Evolutionary conservation across 1,284 basidiomycete species (phyloP), one percentile per base, ranked within the genome.

Genomic region (Melampsora medusae): DNA sequence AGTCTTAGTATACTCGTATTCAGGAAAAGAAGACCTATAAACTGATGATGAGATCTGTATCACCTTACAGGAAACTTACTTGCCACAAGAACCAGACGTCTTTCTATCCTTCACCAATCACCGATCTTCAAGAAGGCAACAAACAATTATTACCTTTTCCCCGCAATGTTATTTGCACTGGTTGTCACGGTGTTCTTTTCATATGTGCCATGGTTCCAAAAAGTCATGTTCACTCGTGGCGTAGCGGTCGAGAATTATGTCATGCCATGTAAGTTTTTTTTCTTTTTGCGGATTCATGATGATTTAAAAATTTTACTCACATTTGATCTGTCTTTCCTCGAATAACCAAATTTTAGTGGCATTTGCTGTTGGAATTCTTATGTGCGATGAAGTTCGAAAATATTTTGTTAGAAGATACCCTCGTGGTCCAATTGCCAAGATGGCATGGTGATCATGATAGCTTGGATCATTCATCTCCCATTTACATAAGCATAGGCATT

Each of bases 211-310:
- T 69, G 69, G 12, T 62, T 79, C 84, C 88, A 89, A 81, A 82
- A 83, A n/a, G 83, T 86, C 7, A 89, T 89, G 83, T 81, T 86
- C 71, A 89, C 87, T 0, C 83, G 87, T 50, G 84, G 85, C 10
- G 86, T 89, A 33, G 84, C 84, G 0, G 86, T 85, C 48, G 86
- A 88, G 78, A 82, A 85, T 80, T 86, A 85, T 80, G 86, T 87
- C 80, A 79, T 87, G 12, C 86, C 86, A 0, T 46, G 42, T 46
- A 46, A 46, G 42, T 46, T 46, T 14, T 42, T 12, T 46, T 46
- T 46, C 10, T 14, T 16, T 46, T 4, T 16, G 10, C 10, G 14
- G 42, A 46, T 46, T 12, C 14, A 46, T 46, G 28, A 28, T 28
- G 28, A 28, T 28, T 28, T 14, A 0, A 1, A 46, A 4, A 46